Base-by-base conservation (phyloP, 1,284 basidiomycete species). In the Microbotryomycetes sp. region DNA sequence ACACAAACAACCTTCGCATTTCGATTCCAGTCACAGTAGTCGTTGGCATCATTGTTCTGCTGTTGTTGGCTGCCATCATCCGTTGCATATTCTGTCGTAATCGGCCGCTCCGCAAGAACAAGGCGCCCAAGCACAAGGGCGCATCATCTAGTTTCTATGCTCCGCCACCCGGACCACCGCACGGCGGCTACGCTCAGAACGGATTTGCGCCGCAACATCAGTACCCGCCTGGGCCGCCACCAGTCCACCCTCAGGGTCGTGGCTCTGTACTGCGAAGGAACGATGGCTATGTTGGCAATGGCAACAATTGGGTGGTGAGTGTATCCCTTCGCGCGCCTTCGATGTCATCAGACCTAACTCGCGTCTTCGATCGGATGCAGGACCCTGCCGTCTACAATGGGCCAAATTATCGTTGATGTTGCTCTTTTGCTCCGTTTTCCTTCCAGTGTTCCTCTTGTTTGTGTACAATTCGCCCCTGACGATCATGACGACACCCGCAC, bases 1-100 rank as follows among this genome's bases (percentile, higher is more conserved):
- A 88, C 74, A 78, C 76, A 4, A 80, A 85, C 66, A 89, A 92
- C 77, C 80, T 88, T 15, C 85, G 89, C 22, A 70, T 58, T 25
- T 55, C 59, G 0, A 64, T 72, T 22, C 67, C 89, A 15, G 83
- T 91, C 48, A 88, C 88, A 0, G 77, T 92, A 58, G 83, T 86
- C 23, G 86, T 78, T 22, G 86, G 81, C 12, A 75, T 91, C 42
- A 67, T 88, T 49, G 77, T 81, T 12, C 56, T 69, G 25, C 47
- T 64, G n/a, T 72, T 78, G 31, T 54, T 78, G 14, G 72, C 67
- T 56, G 64, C 58, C 25, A 61, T 78, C 50, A 45, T 71, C 6
- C 69, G 75, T 15, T 77, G 76, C 49, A 50, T 51, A 32, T 71
- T 73, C 53, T 68, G 67, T 59, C 62, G 68, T 19, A 51, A 28